Evolutionary conservation across 1,284 basidiomycete genomes (phyloP).

Genomic region (Violaceomyces palustris): DNA sequence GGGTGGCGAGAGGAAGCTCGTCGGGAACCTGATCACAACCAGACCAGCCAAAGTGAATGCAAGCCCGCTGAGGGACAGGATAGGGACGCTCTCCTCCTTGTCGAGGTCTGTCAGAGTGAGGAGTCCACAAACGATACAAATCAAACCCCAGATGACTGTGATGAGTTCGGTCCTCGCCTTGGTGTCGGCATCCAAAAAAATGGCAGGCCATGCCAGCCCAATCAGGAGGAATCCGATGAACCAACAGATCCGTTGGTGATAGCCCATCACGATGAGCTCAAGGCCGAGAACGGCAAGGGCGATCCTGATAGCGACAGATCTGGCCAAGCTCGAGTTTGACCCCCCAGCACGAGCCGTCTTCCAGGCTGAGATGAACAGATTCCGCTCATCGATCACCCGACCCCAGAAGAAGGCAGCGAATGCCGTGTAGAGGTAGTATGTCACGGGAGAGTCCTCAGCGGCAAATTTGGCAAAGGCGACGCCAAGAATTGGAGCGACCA

Average conservation of each 20-base stretch:
- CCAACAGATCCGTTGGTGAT: slow-evolving; percentile 64
- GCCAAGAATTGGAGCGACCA: slow-evolving; percentile 13
- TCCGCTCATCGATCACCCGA: slow-evolving; percentile 24
- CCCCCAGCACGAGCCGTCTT: background rate
- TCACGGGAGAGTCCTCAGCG: slow-evolving; percentile 65
- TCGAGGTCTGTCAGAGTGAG: slow-evolving; percentile 72
- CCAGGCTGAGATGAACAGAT: slow-evolving; percentile 11
- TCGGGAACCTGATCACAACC: slow-evolving; percentile 5
- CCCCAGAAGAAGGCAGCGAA: slow-evolving; percentile 71
- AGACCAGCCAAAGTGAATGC: slow-evolving; percentile 17
- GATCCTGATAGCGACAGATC: slow-evolving; percentile 1
- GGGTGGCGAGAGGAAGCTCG: slow-evolving; percentile 7
- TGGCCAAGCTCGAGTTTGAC: background rate
- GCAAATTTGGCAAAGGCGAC: slow-evolving; percentile 57
- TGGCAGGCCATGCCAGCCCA: slow-evolving; percentile 62
- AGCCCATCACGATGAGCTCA: slow-evolving; percentile 68
- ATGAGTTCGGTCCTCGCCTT: slow-evolving; percentile 46
- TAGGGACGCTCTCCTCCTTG: slow-evolving; percentile 62
- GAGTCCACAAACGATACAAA: slow-evolving; percentile 61
- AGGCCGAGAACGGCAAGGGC: slow-evolving; percentile 14
- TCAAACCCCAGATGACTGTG: slow-evolving; percentile 58
- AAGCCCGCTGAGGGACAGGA: slow-evolving; percentile 29
- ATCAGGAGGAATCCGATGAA: slow-evolving; percentile 64
- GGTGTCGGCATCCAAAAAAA: slow-evolving; percentile 20
- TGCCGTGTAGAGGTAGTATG: slow-evolving; percentile 70